Base-by-base conservation (phyloP, 1,284 basidiomycete genomes). In the Wallemia mellicola region DNA sequence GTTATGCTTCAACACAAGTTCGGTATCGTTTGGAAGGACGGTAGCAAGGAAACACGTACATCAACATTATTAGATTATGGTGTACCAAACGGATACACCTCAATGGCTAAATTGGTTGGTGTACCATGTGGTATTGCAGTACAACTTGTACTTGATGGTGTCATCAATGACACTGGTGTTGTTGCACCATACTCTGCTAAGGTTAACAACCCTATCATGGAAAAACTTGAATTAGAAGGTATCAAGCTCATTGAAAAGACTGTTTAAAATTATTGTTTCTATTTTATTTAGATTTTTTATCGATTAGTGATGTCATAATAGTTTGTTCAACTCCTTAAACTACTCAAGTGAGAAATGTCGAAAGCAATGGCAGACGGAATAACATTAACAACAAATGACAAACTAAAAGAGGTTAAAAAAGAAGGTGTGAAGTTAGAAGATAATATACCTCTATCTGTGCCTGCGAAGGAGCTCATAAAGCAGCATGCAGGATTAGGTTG, bases 1-100 rank as follows among this genome's bases (percentile, higher is more conserved):
- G 86, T 98, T 64, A 86, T 95, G 79, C 79, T 98, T 59, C 91
- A 96, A 73, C 92, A 98, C 78, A 92, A 91, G 73, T 94, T 95
- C 68, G 73, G 85, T 65, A 81, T 94, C 57, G 79, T 87, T 68
- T 84, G 83, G 78, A 74, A 77, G 33, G 85, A 92, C 67, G 88
- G 89, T 59, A 77, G 73, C 58, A 73, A 84, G 79, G 79, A 92
- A 75, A 89, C 80, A 28, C 73, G 88, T 67, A 95, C 91, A 7
- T 86, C 87, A 56, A 91, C 91, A 25, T 76, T 98, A 33, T 87
- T 96, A 72, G 81, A 79, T 62, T 95, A 94, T 68, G 92, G 92
- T 60, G 79, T 78, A 63, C 71, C 75, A 33, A 81, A 82, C 22
- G 73, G 73, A 61, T 89, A 89, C 1, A 78, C 85, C 66, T 86